Evolutionary conservation across 192 early-diverging fungal species (phyloP).

Genomic region (Geosiphon pyriformis): DNA sequence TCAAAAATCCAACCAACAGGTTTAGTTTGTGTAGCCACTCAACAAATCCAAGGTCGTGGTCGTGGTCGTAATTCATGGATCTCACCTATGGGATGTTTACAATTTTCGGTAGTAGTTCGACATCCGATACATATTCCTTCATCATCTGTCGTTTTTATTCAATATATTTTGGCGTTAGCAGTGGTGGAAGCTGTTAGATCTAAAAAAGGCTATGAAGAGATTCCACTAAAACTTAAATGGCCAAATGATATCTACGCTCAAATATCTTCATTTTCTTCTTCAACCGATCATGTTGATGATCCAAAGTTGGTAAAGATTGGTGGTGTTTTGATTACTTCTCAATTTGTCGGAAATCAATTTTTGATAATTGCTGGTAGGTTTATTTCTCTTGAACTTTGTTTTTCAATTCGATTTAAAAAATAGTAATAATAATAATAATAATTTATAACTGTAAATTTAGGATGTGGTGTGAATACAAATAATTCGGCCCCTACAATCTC

Average conservation of each 20-base stretch:
- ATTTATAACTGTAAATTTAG: conserved; percentile 32
- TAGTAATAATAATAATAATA: conserved; percentile 1
- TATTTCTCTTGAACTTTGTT: background rate
- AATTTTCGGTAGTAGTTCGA: conserved; percentile 77
- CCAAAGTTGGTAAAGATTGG: conserved; percentile 71
- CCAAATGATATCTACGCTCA: conserved; percentile 94
- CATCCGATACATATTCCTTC: conserved; percentile 53
- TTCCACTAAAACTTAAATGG: conserved; percentile 92
- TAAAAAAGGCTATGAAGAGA: conserved; percentile 64
- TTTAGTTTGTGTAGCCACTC: conserved; percentile 70
- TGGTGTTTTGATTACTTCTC: conserved; percentile 84
- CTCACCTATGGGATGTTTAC: conserved; percentile 83
- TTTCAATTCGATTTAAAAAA: background rate
- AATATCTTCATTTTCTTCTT: conserved; percentile 31
- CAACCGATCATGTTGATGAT: conserved; percentile 26
- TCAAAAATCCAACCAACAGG: conserved; percentile 66
- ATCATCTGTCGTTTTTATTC: conserved; percentile 79
- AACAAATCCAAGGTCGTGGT: conserved; percentile 84
- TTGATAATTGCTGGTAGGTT: conserved; percentile 72
- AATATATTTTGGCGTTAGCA: conserved; percentile 88
- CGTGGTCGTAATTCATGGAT: conserved; percentile 95
- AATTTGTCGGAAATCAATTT: conserved; percentile 66
- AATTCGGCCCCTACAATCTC: conserved; percentile 84
- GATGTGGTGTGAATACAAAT: conserved; percentile 81
- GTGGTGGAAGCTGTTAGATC: conserved; percentile 71